Conservation (phyloP, 202 grass and related monocot genomes). For the Setaria viridis region DNA sequence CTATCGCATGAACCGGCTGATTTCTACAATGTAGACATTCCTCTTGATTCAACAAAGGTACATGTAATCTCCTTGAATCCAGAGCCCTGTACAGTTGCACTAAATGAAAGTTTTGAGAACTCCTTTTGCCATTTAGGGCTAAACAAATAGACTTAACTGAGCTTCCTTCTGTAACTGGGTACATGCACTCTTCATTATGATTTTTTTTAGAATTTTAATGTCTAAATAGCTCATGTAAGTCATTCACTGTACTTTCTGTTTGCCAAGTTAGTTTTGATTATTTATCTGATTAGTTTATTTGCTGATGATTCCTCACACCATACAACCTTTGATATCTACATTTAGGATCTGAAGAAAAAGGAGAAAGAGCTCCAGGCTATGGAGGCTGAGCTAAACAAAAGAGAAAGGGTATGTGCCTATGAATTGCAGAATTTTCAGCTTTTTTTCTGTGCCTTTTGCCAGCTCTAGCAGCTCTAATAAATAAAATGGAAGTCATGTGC, state of each 20-base stretch:
- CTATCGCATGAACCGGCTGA: conserved; percentile 87
- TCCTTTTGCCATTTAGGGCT: not conserved
- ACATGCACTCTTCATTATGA: conserved; percentile 5
- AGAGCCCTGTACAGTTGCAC: not conserved
- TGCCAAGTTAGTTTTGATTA: conserved; percentile 31
- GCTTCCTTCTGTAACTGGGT: conserved; percentile 26
- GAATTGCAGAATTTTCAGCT: not conserved
- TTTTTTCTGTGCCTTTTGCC: conserved; percentile 15
- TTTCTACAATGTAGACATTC: conserved; percentile 97
- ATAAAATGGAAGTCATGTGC: not conserved
- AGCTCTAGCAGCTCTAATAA: conserved; percentile 17
- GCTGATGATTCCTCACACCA: conserved; percentile 20
- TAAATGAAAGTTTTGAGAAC: conserved; percentile 20
- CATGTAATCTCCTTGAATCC: conserved; percentile 2
- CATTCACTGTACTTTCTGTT: not conserved
- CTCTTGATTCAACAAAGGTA: conserved; percentile 69
- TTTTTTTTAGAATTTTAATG: conserved; percentile 14
- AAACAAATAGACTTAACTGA: not conserved
- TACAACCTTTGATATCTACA: conserved; percentile 16
- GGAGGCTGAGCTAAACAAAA: conserved; percentile 94
- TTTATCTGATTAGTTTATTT: not conserved
- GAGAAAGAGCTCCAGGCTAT: conserved; percentile 97
- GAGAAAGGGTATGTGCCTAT: conserved; percentile 72
- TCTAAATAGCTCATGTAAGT: not conserved
- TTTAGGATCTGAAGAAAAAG: conserved; percentile 93